Base-by-base conservation (phyloP, 352 stramenopile genomes). In the Pythium myriotylum region DNA sequence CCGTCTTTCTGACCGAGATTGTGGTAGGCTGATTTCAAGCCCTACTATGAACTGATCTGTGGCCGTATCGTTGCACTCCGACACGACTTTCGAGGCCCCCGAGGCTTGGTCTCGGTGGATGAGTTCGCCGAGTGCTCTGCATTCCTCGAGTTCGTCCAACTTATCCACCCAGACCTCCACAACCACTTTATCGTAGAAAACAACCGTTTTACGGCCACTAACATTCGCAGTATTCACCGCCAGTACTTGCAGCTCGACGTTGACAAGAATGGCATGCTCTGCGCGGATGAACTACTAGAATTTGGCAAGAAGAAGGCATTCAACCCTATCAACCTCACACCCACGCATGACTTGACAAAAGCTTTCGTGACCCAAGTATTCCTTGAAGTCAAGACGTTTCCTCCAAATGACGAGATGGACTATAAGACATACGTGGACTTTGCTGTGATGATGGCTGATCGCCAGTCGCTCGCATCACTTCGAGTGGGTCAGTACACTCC, bases 221-320 rank as follows among this genome's bases (percentile, higher is more conserved):
- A 26, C 9, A 50, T 85, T 55, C 76, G 77, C 5, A 60, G 76
- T 12, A 66, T 91, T 2, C 79, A 89, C 20, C 63, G 68, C 3
- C 79, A 91, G 41, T 88, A 86, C 63, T 42, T 85, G 20, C 81
- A 91, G 41, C 58, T 91, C n/a, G 81, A 91, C 39, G 56, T 54
- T 7, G 75, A 88, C 54, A 74, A 79, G 43, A 89, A 88, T 55
- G 79, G 79, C 13, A 68, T 88, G 57, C 58, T 91, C 2, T 87
- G 76, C 24, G 58, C 53, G 6, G 57, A 50, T 8, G 81, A 91
- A 53, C 48, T 91, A 13, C 16, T 73, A 14, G 63, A 79, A 1
- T 91, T 77, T 48, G 81, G 81, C 20, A 88, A 89, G 62, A 88
- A 88, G 68, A 73, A 73, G 51, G 81, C 81, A 0, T 91, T 91